A percentile compares a stretch with the other conserved stretches of the same genome.
These are phyloP conservation scores for Anisodus acutangulus DNA, from an alignment of 257 asterid species.

Conservation along the genomic window DNA sequence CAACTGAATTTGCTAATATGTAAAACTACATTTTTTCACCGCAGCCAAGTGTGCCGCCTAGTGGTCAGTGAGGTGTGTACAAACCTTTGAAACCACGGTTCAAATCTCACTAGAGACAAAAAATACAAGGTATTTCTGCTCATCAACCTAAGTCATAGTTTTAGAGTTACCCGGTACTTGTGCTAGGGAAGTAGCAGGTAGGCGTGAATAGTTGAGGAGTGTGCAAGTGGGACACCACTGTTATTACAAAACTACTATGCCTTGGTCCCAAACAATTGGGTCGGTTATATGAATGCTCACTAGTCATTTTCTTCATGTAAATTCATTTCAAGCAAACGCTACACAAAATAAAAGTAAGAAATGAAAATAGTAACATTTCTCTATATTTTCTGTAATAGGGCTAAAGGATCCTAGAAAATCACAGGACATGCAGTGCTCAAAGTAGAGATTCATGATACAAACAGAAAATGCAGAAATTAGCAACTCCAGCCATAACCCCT, in stretches of 20 bases:
- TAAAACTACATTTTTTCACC: not conserved
- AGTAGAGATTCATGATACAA: not conserved
- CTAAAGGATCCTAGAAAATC: not conserved
- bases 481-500: not conserved
- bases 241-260: not conserved
- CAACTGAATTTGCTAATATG: not conserved
- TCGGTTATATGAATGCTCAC: not conserved
- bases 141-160: not conserved
- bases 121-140: not conserved
- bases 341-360: slow-evolving; percentile 6
- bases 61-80: not conserved
- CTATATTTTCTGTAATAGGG: not conserved
- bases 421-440: not conserved
- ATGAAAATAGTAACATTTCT: not conserved
- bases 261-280: not conserved
- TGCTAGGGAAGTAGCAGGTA: not conserved
- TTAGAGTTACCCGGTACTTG: not conserved
- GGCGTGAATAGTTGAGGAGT: no score
- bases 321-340: not conserved
- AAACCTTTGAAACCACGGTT: not conserved
- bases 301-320: not conserved
- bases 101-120: not conserved
- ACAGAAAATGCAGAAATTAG: not conserved
- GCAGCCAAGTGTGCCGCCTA: not conserved
- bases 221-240: not conserved